Base-by-base conservation (phyloP, 75 land plant genomes). In the Pseudotsuga menziesii region DNA sequence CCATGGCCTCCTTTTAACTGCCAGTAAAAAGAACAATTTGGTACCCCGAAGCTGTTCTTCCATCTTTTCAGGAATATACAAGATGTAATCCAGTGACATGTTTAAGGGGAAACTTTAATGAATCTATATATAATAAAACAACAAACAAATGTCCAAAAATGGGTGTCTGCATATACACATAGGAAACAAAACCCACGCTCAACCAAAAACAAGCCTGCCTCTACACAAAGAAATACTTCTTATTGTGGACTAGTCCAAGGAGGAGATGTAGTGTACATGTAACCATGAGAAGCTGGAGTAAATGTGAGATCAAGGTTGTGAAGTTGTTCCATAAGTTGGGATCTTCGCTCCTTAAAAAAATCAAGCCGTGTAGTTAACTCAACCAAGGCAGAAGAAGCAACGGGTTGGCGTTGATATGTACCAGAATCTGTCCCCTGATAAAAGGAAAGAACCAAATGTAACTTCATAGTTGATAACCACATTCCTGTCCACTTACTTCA, bases 291-390 rank as follows among this genome's bases (percentile, higher is more conserved):
- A 20, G 77, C 56, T 3, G 86, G 75, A 52, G 87, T 89, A 61
- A 89, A 85, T 56, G 82, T 90, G 39, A 93, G 80, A 78, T 96
- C 99, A 16, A 96, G 88, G 76, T 83, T 94, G 81, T 96, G 98
- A 32, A 96, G 92, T 76, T 96, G 97, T 55, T 96, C 98, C 94
- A 96, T 91, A 5, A 96, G 86, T 75, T 96, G 98, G 15, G 98
- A 94, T 13, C 98, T 88, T 39, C 98, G 81, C 81, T 96, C 98
- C 84, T 94, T 96, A 86, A 96, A 96, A 82, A 93, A 96, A 64
- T 94, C 98, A 26, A 96, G 91, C 2, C 98, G 92, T 16, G 97
- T 91, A 9, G 96, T 94, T 58, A 96, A 79, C 76, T 96, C 98
- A 66, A 87, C 98, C 80, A 96, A 78, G 36, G 97, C 82, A 19